These are phyloP conservation scores for Alnus rubra DNA, from an alignment of 306 rosid genomes.

Conservation along the genomic window DNA sequence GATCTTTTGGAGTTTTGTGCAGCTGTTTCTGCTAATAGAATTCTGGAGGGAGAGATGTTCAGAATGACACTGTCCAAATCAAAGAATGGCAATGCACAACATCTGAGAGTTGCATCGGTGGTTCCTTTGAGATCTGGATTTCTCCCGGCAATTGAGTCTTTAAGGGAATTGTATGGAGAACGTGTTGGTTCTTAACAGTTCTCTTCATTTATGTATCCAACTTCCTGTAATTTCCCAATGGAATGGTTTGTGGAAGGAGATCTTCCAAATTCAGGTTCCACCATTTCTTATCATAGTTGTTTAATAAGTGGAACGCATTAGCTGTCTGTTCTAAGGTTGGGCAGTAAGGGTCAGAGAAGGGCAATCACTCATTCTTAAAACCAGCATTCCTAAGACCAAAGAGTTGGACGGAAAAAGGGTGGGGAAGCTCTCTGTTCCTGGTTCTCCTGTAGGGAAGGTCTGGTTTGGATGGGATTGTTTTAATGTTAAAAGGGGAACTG, in stretches of 20 bases:
- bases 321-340: too few relatives aligned
- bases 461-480: not conserved
- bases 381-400: too few relatives aligned
- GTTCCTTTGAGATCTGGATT: conserved; percentile 56
- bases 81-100: conserved; percentile 52
- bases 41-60: conserved; percentile 74
- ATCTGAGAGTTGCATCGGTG: conserved; percentile 43
- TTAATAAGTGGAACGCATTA: too few relatives aligned
- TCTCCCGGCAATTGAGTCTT: conserved; percentile 49
- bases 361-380: too few relatives aligned
- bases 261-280: not conserved
- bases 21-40: conserved; percentile 41
- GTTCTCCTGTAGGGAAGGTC: not conserved
- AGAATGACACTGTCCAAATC: conserved; percentile 56
- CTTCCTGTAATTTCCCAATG: not conserved
- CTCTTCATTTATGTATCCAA: not conserved
- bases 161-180: conserved; percentile 47
- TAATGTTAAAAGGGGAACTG: not conserved
- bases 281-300: not conserved
- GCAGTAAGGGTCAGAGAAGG: too few relatives aligned
- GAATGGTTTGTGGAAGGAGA: not conserved
- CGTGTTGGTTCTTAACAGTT: conserved; percentile 23
- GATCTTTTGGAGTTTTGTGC: conserved; percentile 27
- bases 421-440: too few relatives aligned
- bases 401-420: too few relatives aligned